A percentile compares a stretch with the other conserved stretches of the same genome.
phyloP scores from a whole-genome alignment of 1,139 yeast species.

The Geotrichum reessii region DNA sequence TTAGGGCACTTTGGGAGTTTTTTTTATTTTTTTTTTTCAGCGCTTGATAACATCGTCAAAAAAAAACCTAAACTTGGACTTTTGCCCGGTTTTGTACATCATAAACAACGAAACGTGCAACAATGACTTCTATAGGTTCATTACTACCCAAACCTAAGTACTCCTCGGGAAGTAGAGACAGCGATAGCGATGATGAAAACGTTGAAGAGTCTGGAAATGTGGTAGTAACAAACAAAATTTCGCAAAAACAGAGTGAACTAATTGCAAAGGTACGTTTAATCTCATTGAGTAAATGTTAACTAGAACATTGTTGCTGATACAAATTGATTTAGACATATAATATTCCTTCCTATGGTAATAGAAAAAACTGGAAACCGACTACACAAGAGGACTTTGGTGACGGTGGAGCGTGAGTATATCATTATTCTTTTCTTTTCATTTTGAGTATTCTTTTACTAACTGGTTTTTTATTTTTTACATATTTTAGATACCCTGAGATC shows the following conservation, averaged over 20 bases:
- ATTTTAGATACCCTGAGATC: slow-evolving; percentile 31
- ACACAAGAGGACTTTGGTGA: slow-evolving; percentile 33
- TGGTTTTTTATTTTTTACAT: not conserved
- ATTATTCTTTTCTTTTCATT: not conserved
- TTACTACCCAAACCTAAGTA: slow-evolving; percentile 28
- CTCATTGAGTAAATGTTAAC: not conserved
- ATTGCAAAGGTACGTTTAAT: slow-evolving; percentile 12
- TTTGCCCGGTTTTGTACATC: not conserved
- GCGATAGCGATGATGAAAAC: not conserved
- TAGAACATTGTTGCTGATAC: not conserved
- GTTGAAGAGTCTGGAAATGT: not conserved
- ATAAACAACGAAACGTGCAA: not conserved
- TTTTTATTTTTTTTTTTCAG: not conserved
- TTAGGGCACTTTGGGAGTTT: not conserved
- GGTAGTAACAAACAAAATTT: not conserved
- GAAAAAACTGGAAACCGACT: slow-evolving; percentile 32
- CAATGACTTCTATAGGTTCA: slow-evolving; percentile 24
- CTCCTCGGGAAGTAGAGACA: slow-evolving; percentile 12
- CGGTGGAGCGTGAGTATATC: slow-evolving; percentile 33
- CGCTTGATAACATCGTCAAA: not conserved
- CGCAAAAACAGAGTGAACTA: slow-evolving; percentile 13
- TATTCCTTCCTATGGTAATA: slow-evolving; percentile 33
- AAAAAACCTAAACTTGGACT: not conserved
- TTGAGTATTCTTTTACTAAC: not conserved
- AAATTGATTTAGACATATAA: slow-evolving; percentile 12